Base-by-base conservation (phyloP, 352 stramenopile genomes). In the Phytopythium boreale region DNA sequence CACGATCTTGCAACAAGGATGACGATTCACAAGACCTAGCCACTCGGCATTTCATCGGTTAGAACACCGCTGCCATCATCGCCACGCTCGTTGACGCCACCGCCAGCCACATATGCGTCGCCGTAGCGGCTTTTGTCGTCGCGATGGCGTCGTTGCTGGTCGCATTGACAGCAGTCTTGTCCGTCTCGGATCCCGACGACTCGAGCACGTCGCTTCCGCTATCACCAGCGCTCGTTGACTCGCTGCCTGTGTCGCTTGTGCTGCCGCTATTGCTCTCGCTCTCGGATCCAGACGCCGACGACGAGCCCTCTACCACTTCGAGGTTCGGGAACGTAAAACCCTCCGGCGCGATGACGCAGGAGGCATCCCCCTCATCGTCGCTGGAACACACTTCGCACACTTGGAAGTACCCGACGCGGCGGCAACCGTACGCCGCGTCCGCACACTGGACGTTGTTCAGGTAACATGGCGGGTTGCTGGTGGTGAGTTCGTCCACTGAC, bases 401-500 rank as follows among this genome's bases (percentile, higher is more conserved):
- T 56, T 91, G 82, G 49, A 75, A 72, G 63, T 76, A 89, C 27
- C 80, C 67, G 6, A 74, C 61, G 29, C 82, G 82, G 56, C 84
- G 87, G 71, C 84, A 93, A 56, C 84, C 82, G 55, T 76, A 72
- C 29, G 63, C 22, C 11, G 74, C 75, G n/a, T 69, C 72, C n/a
- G 62, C 68, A 53, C 83, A 92, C 50, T 59, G 63, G 37, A 79
- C 75, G 22, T 84, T 66, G 60, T 89, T 93, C 41, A 76, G 51
- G 64, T 89, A 93, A 66, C 83, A 92, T 62, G 71, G 58, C 3
- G 81, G 83, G 61, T 93, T 92, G 15, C 61, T 61, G 1, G 61
- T 64, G 1, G 71, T 69, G 41, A 93, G 76, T 22, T 74, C 57
- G 0, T 62, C 63, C 36, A 83, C 52, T 0, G 66, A 82, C 34